Base-by-base conservation (phyloP, 2,329 filamentous ascomycete species). In the Aureobasidium vineae region DNA sequence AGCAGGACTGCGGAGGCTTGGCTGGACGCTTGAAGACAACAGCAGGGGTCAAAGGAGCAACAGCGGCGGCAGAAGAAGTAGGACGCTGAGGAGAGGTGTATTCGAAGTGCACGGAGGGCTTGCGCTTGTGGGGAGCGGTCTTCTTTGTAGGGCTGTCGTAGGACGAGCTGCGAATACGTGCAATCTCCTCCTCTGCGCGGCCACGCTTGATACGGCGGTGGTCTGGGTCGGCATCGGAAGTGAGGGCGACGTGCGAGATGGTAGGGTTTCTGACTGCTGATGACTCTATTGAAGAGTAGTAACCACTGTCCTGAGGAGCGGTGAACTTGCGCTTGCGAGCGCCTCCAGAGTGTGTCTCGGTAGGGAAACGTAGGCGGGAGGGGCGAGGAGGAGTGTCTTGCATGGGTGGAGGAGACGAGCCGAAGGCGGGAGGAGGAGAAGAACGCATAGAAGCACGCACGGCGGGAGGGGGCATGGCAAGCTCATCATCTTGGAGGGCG, bases 261-360 rank as follows among this genome's bases (percentile, higher is more conserved):
- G 71, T 69, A n/a, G 72, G 73, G 56, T 90, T 88, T 67, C 94
- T 86, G 75, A 91, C 85, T 16, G 85, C 92, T 0, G 95, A 98
- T 2, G 95, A 98, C 72, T 97, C 93, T 21, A 98, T 84, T 0
- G 93, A 97, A 1, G 95, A 98, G 75, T 96, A 97, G 78, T 98
- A 99, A 47, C 95, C 95, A 75, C 94, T 98, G 77, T 99, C 95
- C 73, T 90, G 91, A 81, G 96, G 89, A 15, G 90, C 89, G 36
- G 86, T 85, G 72, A 90, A 86, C 76, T 92, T 94, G 70, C 90
- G 88, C 79, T 91, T 91, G 70, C 89, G 88, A 45, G 87, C 85
- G 61, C 86, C 73, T 33, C 66, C 87, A 38, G 80, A 82, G 50
- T 84, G 84, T n/a, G 90, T 90, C 23, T 88, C 88, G 45, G 83